Conservation (phyloP, 345 rosid species). For the Citrus medica region DNA sequence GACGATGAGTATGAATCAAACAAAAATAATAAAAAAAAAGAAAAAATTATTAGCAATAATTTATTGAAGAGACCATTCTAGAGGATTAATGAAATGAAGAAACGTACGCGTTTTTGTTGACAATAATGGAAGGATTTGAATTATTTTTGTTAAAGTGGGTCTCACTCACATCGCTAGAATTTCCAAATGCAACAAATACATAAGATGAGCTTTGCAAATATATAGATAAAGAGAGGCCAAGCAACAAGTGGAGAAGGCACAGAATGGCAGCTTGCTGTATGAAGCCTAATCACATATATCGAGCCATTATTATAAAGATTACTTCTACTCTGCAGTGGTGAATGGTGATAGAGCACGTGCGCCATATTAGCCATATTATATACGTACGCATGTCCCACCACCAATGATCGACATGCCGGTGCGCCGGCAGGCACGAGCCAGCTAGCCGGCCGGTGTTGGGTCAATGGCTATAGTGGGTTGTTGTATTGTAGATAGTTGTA, state of each 20-base stretch:
- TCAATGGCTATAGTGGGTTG: background rate
- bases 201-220: background rate
- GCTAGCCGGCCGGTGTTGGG: background rate
- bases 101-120: background rate
- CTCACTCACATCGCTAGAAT: background rate
- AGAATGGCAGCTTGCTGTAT: background rate
- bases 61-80: no score
- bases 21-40: no score
- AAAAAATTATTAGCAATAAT: no score
- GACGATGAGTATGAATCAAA: background rate
- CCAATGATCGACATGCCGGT: background rate
- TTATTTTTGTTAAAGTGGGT: background rate
- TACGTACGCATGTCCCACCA: background rate
- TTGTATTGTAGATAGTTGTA: no score
- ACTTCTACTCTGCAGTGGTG: background rate
- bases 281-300: background rate
- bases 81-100: background rate
- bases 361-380: background rate
- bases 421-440: background rate
- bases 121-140: background rate
- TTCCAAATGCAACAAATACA: background rate
- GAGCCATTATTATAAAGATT: background rate
- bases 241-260: background rate
- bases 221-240: background rate
- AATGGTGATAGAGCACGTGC: background rate